Conservation (phyloP, 2,329 filamentous ascomycete species). For the Colletotrichum sp. region DNA sequence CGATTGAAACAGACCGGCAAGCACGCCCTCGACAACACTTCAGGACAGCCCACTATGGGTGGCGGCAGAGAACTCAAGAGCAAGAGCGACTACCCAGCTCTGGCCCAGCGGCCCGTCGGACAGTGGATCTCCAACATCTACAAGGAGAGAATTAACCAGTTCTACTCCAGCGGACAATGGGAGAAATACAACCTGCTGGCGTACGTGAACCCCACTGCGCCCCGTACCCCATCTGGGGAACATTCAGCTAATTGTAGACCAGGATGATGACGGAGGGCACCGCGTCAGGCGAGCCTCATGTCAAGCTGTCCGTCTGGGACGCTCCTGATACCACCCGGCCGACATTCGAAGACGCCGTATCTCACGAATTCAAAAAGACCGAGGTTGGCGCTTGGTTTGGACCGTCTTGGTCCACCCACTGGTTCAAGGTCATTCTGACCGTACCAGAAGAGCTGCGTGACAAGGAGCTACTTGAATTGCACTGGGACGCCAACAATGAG, state of each 20-base stretch:
- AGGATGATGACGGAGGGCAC: slow-evolving; percentile 76
- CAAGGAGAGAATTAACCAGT: slow-evolving; percentile 80
- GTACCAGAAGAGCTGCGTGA: slow-evolving; percentile 75
- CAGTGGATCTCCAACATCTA: slow-evolving; percentile 88
- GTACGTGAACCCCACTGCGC: slow-evolving; percentile 47
- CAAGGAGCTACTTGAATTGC: slow-evolving; percentile 88
- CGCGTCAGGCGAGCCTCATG: slow-evolving; percentile 72
- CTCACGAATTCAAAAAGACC: slow-evolving; percentile 76
- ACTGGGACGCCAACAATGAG: slow-evolving; percentile 96
- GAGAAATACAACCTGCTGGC: slow-evolving; percentile 74
- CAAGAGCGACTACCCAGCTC: slow-evolving; percentile 56
- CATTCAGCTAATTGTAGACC: slow-evolving; percentile 22
- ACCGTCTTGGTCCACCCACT: slow-evolving; percentile 96
- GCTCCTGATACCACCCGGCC: slow-evolving; percentile 81
- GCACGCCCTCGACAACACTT: neutral
- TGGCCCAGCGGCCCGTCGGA: slow-evolving; percentile 63
- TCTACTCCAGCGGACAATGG: slow-evolving; percentile 82
- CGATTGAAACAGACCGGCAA: slow-evolving; percentile 8
- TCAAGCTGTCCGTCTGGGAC: slow-evolving; percentile 87
- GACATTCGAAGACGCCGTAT: slow-evolving; percentile 82
- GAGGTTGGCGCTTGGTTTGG: slow-evolving; percentile 82
- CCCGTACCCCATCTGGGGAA: neutral
- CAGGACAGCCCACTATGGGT: slow-evolving; percentile 48
- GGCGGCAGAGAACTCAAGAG: slow-evolving; percentile 51
- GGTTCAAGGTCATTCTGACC: slow-evolving; percentile 86